Conservation (phyloP, 176 grass and related monocot species). For the Phoenix roebelenii region DNA sequence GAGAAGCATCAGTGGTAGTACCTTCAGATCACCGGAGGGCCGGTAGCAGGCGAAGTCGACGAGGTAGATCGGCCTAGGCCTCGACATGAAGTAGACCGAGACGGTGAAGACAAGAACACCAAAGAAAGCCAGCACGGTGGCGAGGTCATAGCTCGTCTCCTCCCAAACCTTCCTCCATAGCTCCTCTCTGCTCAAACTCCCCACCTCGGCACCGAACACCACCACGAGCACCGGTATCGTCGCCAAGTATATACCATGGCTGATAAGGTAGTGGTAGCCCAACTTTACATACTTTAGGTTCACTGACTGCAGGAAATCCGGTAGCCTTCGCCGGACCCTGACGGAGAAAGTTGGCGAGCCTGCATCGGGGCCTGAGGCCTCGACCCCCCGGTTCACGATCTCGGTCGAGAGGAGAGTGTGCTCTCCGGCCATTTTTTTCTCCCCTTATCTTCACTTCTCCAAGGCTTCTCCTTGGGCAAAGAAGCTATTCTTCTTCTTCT, state of each 20-base stretch:
- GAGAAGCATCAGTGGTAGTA: neutral
- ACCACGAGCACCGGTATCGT: neutral
- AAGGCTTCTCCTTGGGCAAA: too few relatives aligned
- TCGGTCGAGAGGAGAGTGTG: slow-evolving; percentile 9
- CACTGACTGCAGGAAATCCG: slow-evolving; percentile 19
- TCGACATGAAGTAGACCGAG: slow-evolving; percentile 10
- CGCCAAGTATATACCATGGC: slow-evolving; percentile 8
- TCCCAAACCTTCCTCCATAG: slow-evolving; percentile 6
- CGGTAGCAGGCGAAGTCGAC: slow-evolving; percentile 19
- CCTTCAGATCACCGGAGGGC: slow-evolving; percentile 8
- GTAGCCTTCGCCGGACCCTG: slow-evolving; percentile 7
- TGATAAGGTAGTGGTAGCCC: slow-evolving; percentile 16
- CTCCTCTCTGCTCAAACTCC: slow-evolving; percentile 1
- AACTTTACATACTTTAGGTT: slow-evolving; percentile 18
- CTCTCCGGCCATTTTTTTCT: slow-evolving; percentile 11
- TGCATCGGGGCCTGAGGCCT: slow-evolving; percentile 5
- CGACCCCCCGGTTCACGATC: slow-evolving; percentile 15
- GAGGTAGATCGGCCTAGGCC: slow-evolving; percentile 9
- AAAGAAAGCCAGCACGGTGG: slow-evolving; percentile 5
- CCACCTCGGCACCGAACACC: slow-evolving; percentile 10
- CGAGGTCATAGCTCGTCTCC: slow-evolving; percentile 17
- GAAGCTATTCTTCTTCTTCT: too few relatives aligned
- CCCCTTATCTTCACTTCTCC: neutral
- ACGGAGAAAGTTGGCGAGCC: slow-evolving; percentile 11
- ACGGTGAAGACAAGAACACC: slow-evolving; percentile 6